Base-by-base conservation (phyloP, 805 yeast species). In the Saturnispora hagleri region DNA sequence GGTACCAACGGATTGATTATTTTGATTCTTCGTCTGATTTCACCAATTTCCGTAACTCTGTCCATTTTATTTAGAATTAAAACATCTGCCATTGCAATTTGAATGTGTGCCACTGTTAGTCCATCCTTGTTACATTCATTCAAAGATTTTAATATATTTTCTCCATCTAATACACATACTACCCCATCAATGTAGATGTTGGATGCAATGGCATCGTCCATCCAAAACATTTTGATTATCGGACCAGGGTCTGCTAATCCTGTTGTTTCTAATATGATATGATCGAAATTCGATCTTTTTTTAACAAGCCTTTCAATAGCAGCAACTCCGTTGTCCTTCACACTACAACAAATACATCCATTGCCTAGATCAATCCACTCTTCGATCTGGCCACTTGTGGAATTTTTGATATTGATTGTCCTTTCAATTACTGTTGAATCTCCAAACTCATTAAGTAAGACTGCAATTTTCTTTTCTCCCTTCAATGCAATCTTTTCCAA, bases 211-310 rank as follows among this genome's bases (percentile, higher is more conserved):
- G 90, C 97, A 24, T 87, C 91, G 65, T 93, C 99, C 31, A 90
- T 74, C 99, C 99, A 93, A 68, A 93, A 93, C 97, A 91, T 91
- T 57, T 82, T 80, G 4, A 97, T 97, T 27, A 93, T 89, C 0
- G 98, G 98, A 0, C 90, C 97, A 0, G 99, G 99, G 63, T 93
- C 98, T 0, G 99, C 99, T 15, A 93, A 76, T 0, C 99, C 99
- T 0, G 96, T 89, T 0, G 99, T 93, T 63, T 93, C 99, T 50
- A 93, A 70, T 24, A 93, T 65, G n/a, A 93, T 89, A 62, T 91
- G 86, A 67, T 93, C 99, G 48, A 91, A 89, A 1, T 63, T 69
- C 48, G 76, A 76, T 33, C 80, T 83, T 49, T 82, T 76, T 31
- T 81, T 83, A 54, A 91, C 82, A 58, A 93, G 76, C 52, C 87